These are phyloP conservation scores for Stephania cephalantha DNA, from an alignment of 164 flowering plant genomes.

Conservation along the genomic window DNA sequence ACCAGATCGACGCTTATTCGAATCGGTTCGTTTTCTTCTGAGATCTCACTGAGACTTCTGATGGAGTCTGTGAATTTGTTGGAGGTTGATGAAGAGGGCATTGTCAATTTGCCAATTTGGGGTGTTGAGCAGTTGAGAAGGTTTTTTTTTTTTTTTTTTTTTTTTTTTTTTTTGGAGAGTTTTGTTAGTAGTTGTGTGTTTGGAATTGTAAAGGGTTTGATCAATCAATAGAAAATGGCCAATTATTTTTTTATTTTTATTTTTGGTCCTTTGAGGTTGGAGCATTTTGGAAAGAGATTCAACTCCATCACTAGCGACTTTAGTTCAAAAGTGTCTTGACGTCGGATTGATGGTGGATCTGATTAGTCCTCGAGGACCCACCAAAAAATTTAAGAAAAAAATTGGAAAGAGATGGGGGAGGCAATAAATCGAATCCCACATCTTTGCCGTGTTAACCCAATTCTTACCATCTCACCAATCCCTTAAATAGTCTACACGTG, in stretches of 20 bases:
- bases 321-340: background rate
- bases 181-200: background rate
- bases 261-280: background rate
- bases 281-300: background rate
- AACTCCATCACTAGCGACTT: background rate
- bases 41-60: conserved; percentile 36
- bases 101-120: background rate
- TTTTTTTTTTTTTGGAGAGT: background rate
- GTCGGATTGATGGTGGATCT: no score
- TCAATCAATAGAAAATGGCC: background rate
- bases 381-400: no score
- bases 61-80: conserved; percentile 2
- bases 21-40: conserved; percentile 26
- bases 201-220: background rate
- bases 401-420: no score
- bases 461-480: no score
- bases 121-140: background rate
- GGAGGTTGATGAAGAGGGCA: background rate
- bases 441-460: no score
- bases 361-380: no score
- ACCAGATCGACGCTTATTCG: conserved; percentile 63
- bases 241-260: background rate
- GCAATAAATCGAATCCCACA: no score
- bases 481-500: no score
- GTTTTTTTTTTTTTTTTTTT: no score